Conservation (phyloP, 2,329 filamentous ascomycete species). For the Hypomyces perniciosus region DNA sequence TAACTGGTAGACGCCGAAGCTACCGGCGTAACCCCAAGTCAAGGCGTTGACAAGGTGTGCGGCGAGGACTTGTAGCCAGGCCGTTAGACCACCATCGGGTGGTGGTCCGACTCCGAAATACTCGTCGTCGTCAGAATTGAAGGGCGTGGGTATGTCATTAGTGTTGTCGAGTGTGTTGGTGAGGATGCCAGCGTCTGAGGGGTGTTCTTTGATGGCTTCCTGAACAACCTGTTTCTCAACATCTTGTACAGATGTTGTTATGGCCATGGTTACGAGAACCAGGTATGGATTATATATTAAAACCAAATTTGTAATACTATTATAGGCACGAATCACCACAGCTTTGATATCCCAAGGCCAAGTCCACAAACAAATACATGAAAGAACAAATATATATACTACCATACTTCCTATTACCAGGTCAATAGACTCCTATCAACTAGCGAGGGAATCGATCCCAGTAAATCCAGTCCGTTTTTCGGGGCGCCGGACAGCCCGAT, state of each 20-base stretch:
- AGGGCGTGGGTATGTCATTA: constrained; percentile 17
- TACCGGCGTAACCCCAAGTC: constrained; percentile 44
- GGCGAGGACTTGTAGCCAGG: constrained; percentile 46
- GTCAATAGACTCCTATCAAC: too few species aligned
- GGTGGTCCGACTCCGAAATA: neutral
- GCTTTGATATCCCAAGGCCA: too few species aligned
- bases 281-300: neutral
- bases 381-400: too few species aligned
- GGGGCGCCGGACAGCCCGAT: too few species aligned
- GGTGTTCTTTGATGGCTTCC: neutral
- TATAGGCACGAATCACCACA: neutral
- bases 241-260: neutral
- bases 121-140: neutral
- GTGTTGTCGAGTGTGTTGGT: neutral
- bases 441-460: too few species aligned
- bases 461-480: too few species aligned
- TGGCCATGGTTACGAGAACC: neutral
- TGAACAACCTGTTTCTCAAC: neutral
- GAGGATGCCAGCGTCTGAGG: neutral
- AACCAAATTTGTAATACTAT: neutral
- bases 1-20: constrained; percentile 51
- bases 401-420: too few species aligned
- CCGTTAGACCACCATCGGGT: constrained; percentile 41
- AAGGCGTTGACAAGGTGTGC: constrained; percentile 42
- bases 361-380: too few species aligned